A percentile compares a stretch with the other conserved stretches of the same genome.
These are phyloP conservation scores for Naganishia sp. DNA, from an alignment of 1,284 basidiomycete species.

Conservation along the genomic window DNA sequence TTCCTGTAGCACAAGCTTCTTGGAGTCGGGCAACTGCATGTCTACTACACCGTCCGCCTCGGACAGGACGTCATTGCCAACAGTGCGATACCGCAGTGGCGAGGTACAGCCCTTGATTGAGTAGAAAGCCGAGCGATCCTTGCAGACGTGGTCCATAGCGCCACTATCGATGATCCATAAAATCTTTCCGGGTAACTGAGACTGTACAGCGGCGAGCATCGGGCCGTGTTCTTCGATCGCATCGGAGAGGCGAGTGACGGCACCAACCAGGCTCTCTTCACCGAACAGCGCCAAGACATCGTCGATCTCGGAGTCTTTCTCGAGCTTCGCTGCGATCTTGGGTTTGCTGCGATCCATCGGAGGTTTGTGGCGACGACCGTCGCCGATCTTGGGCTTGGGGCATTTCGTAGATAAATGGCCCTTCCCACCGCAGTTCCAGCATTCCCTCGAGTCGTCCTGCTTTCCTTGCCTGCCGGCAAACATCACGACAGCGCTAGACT, in stretches of 20 bases:
- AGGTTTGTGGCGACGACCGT: conserved; percentile 6
- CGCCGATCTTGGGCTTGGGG: conserved; percentile 15
- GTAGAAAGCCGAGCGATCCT: conserved; percentile 1
- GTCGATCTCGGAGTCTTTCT: neutral
- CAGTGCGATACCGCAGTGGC: conserved; percentile 14
- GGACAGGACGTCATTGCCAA: neutral
- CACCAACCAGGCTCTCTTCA: conserved; percentile 1
- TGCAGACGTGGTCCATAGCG: conserved; percentile 25
- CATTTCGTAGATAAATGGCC: conserved; percentile 17
- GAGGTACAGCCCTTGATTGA: neutral
- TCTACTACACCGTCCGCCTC: conserved; percentile 3
- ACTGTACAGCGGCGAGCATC: conserved; percentile 4
- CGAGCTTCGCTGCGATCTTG: conserved; percentile 2
- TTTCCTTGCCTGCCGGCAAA: conserved; percentile 14
- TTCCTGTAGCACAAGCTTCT: conserved; percentile 6
- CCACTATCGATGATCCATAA: conserved; percentile 23
- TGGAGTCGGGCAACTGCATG: conserved; percentile 3
- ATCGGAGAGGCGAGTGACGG: conserved; percentile 2
- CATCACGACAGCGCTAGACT: neutral
- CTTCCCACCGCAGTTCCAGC: conserved; percentile 20
- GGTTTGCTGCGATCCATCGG: conserved; percentile 3
- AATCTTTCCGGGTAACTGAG: conserved; percentile 3
- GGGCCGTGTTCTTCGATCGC: neutral
- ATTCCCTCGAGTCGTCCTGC: conserved; percentile 11
- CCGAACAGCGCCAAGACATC: conserved; percentile 23